A percentile compares a stretch with the other conserved stretches of the same genome.
phyloP scores from a whole-genome alignment of 257 asterid species.

The Mitragyna speciosa region DNA sequence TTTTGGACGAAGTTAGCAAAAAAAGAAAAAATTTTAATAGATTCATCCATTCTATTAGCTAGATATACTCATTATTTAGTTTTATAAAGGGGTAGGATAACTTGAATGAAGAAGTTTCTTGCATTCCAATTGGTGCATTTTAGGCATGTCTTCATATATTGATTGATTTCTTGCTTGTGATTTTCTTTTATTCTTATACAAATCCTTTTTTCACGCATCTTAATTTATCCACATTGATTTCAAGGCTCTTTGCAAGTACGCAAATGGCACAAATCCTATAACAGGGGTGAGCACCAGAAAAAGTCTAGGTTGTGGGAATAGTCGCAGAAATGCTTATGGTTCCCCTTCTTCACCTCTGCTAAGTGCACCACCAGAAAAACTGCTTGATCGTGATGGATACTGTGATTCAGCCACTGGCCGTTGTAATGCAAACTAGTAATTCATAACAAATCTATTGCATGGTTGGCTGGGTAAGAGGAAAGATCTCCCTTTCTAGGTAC shows the following conservation, averaged over 20 bases:
- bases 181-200: not conserved
- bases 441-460: not conserved
- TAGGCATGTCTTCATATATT: not conserved
- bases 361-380: conserved; percentile 82
- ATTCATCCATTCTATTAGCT: not conserved
- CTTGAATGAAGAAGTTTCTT: too few species aligned
- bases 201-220: not conserved
- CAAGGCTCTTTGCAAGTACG: conserved; percentile 95
- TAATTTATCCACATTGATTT: not conserved
- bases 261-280: conserved; percentile 80
- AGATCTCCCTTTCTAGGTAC: not conserved
- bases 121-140: too few species aligned
- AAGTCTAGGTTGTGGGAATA: conserved; percentile 94
- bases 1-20: not conserved
- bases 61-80: not conserved
- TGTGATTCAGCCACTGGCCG: conserved; percentile 82
- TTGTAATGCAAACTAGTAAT: conserved; percentile 57
- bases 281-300: conserved; percentile 91
- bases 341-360: conserved; percentile 92
- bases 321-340: conserved; percentile 83
- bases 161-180: not conserved
- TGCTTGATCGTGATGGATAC: conserved; percentile 89
- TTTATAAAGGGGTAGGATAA: not conserved
- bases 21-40: too few species aligned
- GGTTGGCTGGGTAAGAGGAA: not conserved